Conservation (phyloP, 768 basidiomycete species). For the Rhodotorula taiwanensis region DNA sequence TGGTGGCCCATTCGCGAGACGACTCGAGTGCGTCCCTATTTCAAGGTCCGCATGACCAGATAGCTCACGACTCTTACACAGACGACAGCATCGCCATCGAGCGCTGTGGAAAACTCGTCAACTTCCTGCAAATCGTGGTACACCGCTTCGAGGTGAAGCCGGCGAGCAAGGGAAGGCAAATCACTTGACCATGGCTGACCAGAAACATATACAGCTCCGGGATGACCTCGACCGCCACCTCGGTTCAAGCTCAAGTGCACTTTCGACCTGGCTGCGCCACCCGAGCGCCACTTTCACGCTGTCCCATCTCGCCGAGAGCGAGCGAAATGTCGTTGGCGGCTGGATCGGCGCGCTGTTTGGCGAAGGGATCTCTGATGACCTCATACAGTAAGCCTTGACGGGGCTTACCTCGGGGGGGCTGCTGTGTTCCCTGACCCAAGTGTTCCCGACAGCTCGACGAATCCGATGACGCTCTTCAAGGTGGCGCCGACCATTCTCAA, state of each 20-base stretch:
- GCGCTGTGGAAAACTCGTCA: constrained; percentile 22
- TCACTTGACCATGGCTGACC: neutral
- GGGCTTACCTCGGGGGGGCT: too few relatives aligned
- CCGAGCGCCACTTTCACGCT: constrained; percentile 8
- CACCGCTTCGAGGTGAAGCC: constrained; percentile 19
- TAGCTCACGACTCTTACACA: neutral
- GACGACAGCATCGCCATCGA: constrained; percentile 27
- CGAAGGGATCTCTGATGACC: constrained; percentile 40
- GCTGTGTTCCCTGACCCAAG: neutral
- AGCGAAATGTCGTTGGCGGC: constrained; percentile 13
- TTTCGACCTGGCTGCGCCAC: constrained; percentile 12
- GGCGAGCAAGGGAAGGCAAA: neutral
- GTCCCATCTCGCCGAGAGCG: constrained; percentile 3
- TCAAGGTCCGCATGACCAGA: too few relatives aligned
- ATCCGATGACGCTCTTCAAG: constrained; percentile 43
- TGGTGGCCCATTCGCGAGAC: constrained; percentile 9
- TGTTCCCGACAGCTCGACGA: constrained; percentile 44
- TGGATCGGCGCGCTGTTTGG: constrained; percentile 38
- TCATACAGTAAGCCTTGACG: constrained; percentile 31
- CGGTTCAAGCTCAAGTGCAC: constrained; percentile 17
- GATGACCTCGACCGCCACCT: constrained; percentile 26
- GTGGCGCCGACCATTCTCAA: constrained; percentile 45
- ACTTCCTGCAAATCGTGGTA: constrained; percentile 23
- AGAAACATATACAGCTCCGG: constrained; percentile 8
- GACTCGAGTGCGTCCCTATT: constrained; percentile 9